Evolutionary conservation across 2,329 filamentous ascomycete genomes (phyloP).

Genomic region (Cladosporium sp.): DNA sequence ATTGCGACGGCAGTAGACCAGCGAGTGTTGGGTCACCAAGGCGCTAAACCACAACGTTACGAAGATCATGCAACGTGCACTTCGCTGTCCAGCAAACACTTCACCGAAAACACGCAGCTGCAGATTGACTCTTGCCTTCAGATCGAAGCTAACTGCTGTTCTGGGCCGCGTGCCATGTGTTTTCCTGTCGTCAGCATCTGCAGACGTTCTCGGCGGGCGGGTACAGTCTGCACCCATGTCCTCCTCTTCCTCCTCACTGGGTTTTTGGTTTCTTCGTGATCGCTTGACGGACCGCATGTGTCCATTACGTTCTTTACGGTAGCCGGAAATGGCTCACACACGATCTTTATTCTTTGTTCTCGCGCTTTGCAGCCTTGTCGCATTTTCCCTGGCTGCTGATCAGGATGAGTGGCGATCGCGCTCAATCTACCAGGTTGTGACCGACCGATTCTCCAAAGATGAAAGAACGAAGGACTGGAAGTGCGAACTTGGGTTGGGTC

Average conservation of each 20-base stretch:
- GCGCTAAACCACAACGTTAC: too few species aligned
- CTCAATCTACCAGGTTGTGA: constrained; percentile 56
- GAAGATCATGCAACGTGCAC: too few species aligned
- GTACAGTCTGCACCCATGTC: background rate
- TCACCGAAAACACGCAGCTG: too few species aligned
- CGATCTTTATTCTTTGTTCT: background rate
- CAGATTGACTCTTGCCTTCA: background rate
- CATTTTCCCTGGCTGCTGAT: constrained; percentile 17
- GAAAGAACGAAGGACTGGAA: constrained; percentile 40
- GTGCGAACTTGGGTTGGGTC: constrained; percentile 35
- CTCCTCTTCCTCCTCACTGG: background rate
- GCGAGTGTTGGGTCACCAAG: too few species aligned
- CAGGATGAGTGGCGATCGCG: constrained; percentile 46
- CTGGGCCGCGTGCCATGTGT: background rate
- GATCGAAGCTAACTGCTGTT: background rate
- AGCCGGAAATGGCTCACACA: background rate
- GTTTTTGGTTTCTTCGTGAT: background rate
- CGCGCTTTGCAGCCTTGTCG: constrained; percentile 3
- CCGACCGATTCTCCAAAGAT: constrained; percentile 50
- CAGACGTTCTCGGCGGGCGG: background rate
- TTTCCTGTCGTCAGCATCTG: background rate
- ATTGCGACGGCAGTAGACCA: too few species aligned
- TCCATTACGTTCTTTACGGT: background rate
- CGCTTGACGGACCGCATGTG: background rate
- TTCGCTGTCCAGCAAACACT: too few species aligned